These are phyloP conservation scores for Gonapodya sp. DNA, from an alignment of 192 early-diverging fungal genomes.

Conservation along the genomic window DNA sequence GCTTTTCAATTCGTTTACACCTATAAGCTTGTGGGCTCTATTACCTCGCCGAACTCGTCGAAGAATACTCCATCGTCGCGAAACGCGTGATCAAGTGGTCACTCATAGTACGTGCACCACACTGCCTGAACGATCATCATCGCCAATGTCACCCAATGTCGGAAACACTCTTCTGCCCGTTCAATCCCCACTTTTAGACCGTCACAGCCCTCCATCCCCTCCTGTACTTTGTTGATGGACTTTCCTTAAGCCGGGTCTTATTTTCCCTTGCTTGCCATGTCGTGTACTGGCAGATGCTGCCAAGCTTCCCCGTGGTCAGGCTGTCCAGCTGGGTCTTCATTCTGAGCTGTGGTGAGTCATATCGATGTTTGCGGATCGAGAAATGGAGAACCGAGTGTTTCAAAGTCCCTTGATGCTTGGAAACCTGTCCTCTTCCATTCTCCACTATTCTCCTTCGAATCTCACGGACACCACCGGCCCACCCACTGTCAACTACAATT, in stretches of 20 bases:
- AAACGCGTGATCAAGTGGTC: conserved; percentile 61
- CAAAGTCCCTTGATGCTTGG: background rate
- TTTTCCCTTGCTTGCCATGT: conserved; percentile 69
- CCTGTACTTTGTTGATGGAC: conserved; percentile 66
- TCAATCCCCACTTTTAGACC: conserved; percentile 18
- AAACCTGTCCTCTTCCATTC: background rate
- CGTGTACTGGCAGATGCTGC: conserved; percentile 70
- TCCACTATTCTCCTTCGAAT: background rate
- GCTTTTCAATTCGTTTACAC: background rate
- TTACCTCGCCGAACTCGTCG: conserved; percentile 62
- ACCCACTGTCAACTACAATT: background rate
- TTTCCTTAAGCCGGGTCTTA: conserved; percentile 56
- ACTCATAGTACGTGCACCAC: conserved; percentile 31
- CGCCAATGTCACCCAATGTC: background rate
- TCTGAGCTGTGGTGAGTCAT: conserved; percentile 69
- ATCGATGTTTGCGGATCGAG: background rate
- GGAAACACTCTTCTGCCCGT: background rate
- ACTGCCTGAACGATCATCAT: background rate
- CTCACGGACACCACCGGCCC: conserved; percentile 25
- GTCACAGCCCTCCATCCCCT: conserved; percentile 59
- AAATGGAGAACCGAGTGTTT: too few species aligned
- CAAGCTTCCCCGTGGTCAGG: conserved; percentile 74
- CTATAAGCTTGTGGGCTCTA: conserved; percentile 70
- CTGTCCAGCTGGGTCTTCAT: conserved; percentile 66
- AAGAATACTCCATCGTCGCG: conserved; percentile 71